Evolutionary conservation across 1,139 yeast genomes (phyloP).

Genomic region (Pichia sp.): DNA sequence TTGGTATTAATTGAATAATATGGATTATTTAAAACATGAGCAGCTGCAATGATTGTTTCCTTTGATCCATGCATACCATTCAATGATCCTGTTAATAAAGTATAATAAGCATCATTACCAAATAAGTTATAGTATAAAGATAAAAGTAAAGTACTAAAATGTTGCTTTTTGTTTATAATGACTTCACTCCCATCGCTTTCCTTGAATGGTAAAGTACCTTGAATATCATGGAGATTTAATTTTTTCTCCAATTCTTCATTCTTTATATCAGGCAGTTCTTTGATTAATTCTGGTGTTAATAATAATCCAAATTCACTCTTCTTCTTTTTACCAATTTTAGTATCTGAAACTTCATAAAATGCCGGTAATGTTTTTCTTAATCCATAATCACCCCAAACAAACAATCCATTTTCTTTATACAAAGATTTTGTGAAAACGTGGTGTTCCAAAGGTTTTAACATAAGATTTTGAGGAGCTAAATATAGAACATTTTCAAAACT

Average conservation of each 20-base stretch:
- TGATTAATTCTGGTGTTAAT: conserved; percentile 18
- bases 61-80: conserved; percentile 47
- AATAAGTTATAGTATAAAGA: conserved; percentile 53
- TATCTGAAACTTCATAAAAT: conserved; percentile 46
- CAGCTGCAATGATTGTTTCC: conserved; percentile 62
- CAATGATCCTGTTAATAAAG: conserved; percentile 30
- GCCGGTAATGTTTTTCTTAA: conserved; percentile 52
- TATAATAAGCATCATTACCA: conserved; percentile 55
- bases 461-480: conserved; percentile 63
- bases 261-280: conserved; percentile 3
- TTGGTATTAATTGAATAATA: conserved; percentile 44
- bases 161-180: conserved; percentile 47
- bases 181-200: conserved; percentile 58
- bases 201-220: conserved; percentile 55
- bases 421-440: conserved; percentile 36
- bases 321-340: conserved; percentile 30
- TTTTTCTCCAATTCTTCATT: conserved; percentile 14
- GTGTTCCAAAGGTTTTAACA: conserved; percentile 50
- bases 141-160: conserved; percentile 45
- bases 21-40: conserved; percentile 41
- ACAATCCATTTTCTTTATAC: conserved; percentile 34
- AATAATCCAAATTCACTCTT: conserved; percentile 28
- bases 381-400: conserved; percentile 70
- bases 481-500: conserved; percentile 54
- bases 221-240: conserved; percentile 43